Base-by-base conservation (phyloP, 495 filamentous ascomycete genomes). In the Annulohypoxylon bovei region DNA sequence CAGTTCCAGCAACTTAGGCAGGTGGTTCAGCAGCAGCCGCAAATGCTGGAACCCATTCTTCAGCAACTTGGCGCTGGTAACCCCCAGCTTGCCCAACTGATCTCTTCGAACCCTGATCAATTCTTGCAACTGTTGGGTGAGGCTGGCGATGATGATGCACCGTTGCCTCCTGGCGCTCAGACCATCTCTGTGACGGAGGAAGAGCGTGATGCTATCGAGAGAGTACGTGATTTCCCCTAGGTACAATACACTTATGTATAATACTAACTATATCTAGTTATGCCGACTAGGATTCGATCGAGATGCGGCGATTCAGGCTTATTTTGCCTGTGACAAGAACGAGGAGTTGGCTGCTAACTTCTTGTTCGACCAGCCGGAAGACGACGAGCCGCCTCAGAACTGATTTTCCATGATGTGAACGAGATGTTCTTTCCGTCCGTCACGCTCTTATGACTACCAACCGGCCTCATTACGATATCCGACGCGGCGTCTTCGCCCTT, bases 251-350 rank as follows among this genome's bases (percentile, higher is more conserved):
- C 18, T 39, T 39, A 23, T 18, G 50, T 49, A 7, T 40, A 14
- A 69, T 62, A 79, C 83, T 83, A 74, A 83, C 61, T 20, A 9
- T n/a, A 39, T 62, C 9, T 70, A 97, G 93, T 84, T 99, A 69
- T 95, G 92, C 78, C 89, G 89, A 61, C 88, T 99, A 28, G 95
- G 95, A 9, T 99, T 99, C 78, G 88, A 94, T 56, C 90, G 94
- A 28, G 95, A 98, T 73, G 87, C 91, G 70, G 96, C 95, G 44
- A 97, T 99, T 76, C 95, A 99, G 83, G 95, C 95, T 11, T 99
- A 98, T 82, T 98, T 99, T 78, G 95, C 95, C 6, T 99, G 95
- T 79, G 95, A 99, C 81, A 99, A 98, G 86, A 98, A 99, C 79
- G 95, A 99, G 80, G 95, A 99, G 78, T 84, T 98, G 35, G 94